Base-by-base conservation (phyloP, 2,329 filamentous ascomycete genomes). In the Epicoccum sorghinum region DNA sequence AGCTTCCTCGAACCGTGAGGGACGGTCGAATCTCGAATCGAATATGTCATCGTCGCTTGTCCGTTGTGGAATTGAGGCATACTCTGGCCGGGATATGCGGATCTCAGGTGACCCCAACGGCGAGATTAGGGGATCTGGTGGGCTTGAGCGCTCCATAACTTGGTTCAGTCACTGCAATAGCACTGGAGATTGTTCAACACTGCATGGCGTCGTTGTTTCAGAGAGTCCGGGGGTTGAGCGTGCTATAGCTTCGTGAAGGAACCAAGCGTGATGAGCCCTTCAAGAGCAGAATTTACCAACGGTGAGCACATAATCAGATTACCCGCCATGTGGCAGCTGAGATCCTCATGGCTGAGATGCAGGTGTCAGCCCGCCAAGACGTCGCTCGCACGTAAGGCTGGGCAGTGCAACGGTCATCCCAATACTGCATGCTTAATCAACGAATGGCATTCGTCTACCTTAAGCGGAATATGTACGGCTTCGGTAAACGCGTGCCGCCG, bases 1-100 rank as follows among this genome's bases (percentile, higher is more conserved):
- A 18, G 51, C 36, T 37, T 65, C 59, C 35, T 59, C 52, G 39
- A 61, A 67, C 38, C 57, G 60, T 2, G 65, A 57, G n/a, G 52
- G 52, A 35, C 52, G 58, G 9, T 62, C 49, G 47, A 37, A 46
- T 14, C 47, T 59, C 3, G 41, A 30, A 1, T 61, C 42, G 36
- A 41, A 36, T n/a, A 48, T 57, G 6, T 61, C 60, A 53, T 65
- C 52, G n/a, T 47, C 42, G 49, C 62, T 67, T 7, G 53, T 58
- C 33, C 61, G 51, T 27, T 56, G 47, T 7, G 62, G 55, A 27
- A 64, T 37, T 7, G 62, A 49, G 7, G 59, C 56, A 42, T 65
- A 64, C 7, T 52, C 55, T 38, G 65, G 61, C 29, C 57, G 42
- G 2, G 57, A 57, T 9, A 60, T 54, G 13, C 37, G 48, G 33